Evolutionary conservation across 1,284 basidiomycete genomes (phyloP), one percentile per base, ranked within the genome.

Genomic region (Ustilago trichophora): DNA sequence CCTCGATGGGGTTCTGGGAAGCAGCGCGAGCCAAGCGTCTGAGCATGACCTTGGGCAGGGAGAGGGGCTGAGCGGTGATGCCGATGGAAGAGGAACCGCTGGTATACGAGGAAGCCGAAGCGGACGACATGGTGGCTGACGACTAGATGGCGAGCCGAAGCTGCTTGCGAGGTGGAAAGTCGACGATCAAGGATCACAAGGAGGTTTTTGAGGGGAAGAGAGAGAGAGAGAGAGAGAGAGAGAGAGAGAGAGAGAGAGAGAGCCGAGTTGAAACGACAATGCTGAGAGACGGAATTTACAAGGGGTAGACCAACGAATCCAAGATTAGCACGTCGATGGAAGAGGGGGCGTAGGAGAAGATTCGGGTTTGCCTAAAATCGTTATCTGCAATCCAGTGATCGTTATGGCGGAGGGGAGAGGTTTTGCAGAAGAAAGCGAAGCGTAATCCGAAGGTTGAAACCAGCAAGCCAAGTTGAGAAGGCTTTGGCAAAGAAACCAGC

Each of bases 1-100:
- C 89, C 82, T 97, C 93, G 76, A 87, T 87, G 10, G 87, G 86
- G 31, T 73, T 76, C 22, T 60, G 58, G 3, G 77, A 68, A 9
- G 75, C 72, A 6, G 50, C 48, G 13, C 50, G 38, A 13, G 73
- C 74, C n/a, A 73, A 37, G 3, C 42, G 44, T 15, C 72, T 54
- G 24, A 75, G 59, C 60, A 73, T 49, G 45, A 63, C 44, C 36
- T 65, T 64, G 12, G 73, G 70, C 40, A 73, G 36, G 21, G 73
- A 75, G 24, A 72, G 62, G 2, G 55, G 54, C 43, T 62, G 68
- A 0, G 57, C 51, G 2, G 68, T 41, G 35, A 63, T 43, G 45
- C 56, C 52, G 38, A 69, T 50, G 36, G 66, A 69, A 15, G 66
- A 55, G 19, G 55, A 46, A 55, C 49, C 60, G 40, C 66, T 69